phyloP scores from a whole-genome alignment of 805 yeast species.

The Kodamaea lidongshanica region DNA sequence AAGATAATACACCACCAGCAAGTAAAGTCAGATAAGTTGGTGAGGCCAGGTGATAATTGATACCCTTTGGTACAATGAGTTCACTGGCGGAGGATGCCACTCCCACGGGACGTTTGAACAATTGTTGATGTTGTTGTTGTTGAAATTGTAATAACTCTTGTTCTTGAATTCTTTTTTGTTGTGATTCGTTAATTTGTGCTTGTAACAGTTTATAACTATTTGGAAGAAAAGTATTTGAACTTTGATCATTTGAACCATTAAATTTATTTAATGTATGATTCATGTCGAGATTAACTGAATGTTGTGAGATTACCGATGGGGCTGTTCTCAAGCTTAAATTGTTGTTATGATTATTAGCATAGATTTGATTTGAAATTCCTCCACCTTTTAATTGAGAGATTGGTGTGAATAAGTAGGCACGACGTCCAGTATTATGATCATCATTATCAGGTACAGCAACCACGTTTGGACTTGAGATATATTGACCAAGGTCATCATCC shows the following conservation, averaged over 20 bases:
- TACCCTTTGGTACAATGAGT: slow-evolving; percentile 11
- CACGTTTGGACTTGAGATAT: slow-evolving; percentile 39
- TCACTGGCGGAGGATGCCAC: slow-evolving; percentile 10
- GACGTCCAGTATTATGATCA: slow-evolving; percentile 28
- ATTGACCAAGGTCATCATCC: slow-evolving; percentile 80
- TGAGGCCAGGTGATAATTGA: slow-evolving; percentile 24
- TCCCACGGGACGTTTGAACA: slow-evolving; percentile 10
- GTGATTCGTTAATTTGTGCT: slow-evolving; percentile 12
- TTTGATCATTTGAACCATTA: slow-evolving; percentile 4
- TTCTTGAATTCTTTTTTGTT: slow-evolving; percentile 11
- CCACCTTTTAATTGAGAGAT: slow-evolving; percentile 37
- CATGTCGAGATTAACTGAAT: slow-evolving; percentile 2
- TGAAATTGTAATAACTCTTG: slow-evolving; percentile 13
- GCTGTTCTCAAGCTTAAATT: slow-evolving; percentile 1
- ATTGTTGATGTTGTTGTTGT: slow-evolving; percentile 15
- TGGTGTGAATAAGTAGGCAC: slow-evolving; percentile 40
- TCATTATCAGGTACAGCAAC: slow-evolving; percentile 34
- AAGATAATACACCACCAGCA: slow-evolving; percentile 36
- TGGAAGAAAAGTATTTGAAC: slow-evolving; percentile 8
- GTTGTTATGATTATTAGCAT: slow-evolving; percentile 10
- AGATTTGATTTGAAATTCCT: slow-evolving; percentile 17
- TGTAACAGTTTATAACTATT: slow-evolving; percentile 14
- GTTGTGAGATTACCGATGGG: slow-evolving; percentile 2
- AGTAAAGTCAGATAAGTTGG: slow-evolving; percentile 31
- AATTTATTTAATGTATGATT: slow-evolving; percentile 6